phyloP scores from a whole-genome alignment of 495 filamentous ascomycete genomes.

The Sordaria brevicollis region DNA sequence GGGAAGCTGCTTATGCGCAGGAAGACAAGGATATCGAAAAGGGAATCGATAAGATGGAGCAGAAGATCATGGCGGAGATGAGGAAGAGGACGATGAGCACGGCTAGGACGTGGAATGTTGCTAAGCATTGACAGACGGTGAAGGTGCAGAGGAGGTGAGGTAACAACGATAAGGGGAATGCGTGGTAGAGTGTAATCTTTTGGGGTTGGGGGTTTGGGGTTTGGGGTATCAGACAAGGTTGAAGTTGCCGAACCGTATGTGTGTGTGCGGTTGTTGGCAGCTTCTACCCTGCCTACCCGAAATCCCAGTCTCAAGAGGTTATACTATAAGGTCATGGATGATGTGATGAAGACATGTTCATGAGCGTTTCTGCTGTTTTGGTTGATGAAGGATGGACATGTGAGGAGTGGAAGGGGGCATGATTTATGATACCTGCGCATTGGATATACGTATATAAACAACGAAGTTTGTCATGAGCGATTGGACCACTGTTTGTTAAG shows the following conservation, averaged over 20 bases:
- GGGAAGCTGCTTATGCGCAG: slow-evolving; percentile 31
- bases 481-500: too few relatives aligned
- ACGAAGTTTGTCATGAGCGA: too few relatives aligned
- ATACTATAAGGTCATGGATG: background rate
- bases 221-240: too few relatives aligned
- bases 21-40: slow-evolving; percentile 41
- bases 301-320: too few relatives aligned
- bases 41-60: slow-evolving; percentile 44
- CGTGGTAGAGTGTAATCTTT: too few relatives aligned
- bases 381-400: background rate
- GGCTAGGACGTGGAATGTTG: slow-evolving; percentile 32
- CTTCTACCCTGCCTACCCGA: too few relatives aligned
- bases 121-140: background rate
- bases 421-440: background rate
- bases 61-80: slow-evolving; percentile 41
- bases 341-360: background rate
- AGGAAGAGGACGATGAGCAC: slow-evolving; percentile 43
- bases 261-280: too few relatives aligned
- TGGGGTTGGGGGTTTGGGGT: too few relatives aligned
- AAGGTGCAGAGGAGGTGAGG: too few relatives aligned
- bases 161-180: too few relatives aligned
- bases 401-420: background rate
- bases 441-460: background rate
- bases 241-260: too few relatives aligned
- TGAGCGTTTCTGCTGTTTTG: background rate